A percentile compares a stretch with the other conserved stretches of the same genome.
These are phyloP conservation scores for Boletus pseudo-olivaceus DNA, from an alignment of 768 basidiomycete species.

Conservation along the genomic window DNA sequence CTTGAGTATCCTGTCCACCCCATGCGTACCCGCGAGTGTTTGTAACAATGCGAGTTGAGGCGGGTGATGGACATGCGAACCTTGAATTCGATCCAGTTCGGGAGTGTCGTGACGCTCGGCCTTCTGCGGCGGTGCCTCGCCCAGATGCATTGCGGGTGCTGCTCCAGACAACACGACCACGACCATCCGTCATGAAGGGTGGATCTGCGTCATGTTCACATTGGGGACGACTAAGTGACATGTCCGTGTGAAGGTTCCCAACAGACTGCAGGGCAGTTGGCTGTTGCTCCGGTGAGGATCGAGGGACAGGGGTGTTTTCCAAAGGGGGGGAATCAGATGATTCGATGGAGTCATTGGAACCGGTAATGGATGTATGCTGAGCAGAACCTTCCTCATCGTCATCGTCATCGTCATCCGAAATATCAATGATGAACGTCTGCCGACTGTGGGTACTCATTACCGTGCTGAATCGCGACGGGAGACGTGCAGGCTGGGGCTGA, in stretches of 20 bases:
- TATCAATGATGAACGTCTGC: slow-evolving; percentile 31
- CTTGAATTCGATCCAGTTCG: slow-evolving; percentile 21
- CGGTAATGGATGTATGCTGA: background rate
- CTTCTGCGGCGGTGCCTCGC: slow-evolving; percentile 17
- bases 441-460: slow-evolving; percentile 19
- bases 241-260: slow-evolving; percentile 1
- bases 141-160: slow-evolving; percentile 25
- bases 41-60: slow-evolving; percentile 4
- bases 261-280: background rate
- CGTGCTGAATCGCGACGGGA: slow-evolving; percentile 27
- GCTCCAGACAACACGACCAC: slow-evolving; percentile 55
- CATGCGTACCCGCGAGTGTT: slow-evolving; percentile 15
- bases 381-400: slow-evolving; percentile 14
- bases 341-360: background rate
- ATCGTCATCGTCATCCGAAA: slow-evolving; percentile 30
- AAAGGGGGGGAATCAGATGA: background rate
- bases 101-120: slow-evolving; percentile 19
- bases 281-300: slow-evolving; percentile 1
- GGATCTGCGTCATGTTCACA: slow-evolving; percentile 39
- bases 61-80: slow-evolving; percentile 14
- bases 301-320: background rate
- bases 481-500: slow-evolving; percentile 3
- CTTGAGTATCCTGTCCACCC: slow-evolving; percentile 21
- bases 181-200: slow-evolving; percentile 61
- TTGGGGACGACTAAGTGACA: slow-evolving; percentile 11